Evolutionary conservation across 305 asterid genomes (phyloP), one percentile per base, ranked within the genome.

Genomic region (Salvia sclarea): DNA sequence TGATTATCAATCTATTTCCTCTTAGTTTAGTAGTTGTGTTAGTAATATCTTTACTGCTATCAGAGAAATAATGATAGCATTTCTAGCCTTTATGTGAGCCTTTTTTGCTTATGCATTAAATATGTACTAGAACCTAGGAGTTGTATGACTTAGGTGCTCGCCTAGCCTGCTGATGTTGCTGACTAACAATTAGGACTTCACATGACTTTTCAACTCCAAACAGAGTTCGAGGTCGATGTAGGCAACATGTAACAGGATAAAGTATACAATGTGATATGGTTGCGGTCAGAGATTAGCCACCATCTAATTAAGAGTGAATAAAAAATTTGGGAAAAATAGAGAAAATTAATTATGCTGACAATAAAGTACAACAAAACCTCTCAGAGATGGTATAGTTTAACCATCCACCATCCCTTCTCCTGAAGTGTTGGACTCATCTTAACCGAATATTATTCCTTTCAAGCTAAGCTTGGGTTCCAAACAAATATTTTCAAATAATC

Each of bases 401-500:
- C 49, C 37, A 31, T 63, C 38, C 56, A 38, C 59, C 11, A 47
- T 18, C 47, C 5, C 8, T 31, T 28, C 30, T 25, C 28, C 31
- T 21, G 3, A 8, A 57, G 30, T 11, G 43, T 25, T 45, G 35
- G 25, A 41, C 10, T 49, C 5, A 33, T 25, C 44, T 1, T 44
- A 44, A 57, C 13, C 0, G 9, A 30, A 57, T 17, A 56, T 8
- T 8, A 47, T 13, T 20, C 52, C 22, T 54, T 41, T 17, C 11
- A 40, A 6, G 49, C 7, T 14, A 44, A 22, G 12, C 60, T 69
- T 69, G 74, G 60, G 61, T 14, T 30, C 35, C 2, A 14, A 14
- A 31, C n/a, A 30, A 14, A 28, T n/a, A 6, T n/a, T n/a, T 14
- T 31, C 1, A 30, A 12, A 40, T 7, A 31, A 57, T 31, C 14